A percentile compares a stretch with the other conserved stretches of the same genome.
Evolutionary conservation across 345 rosid species (phyloP).

Genomic region (Draba incana): DNA sequence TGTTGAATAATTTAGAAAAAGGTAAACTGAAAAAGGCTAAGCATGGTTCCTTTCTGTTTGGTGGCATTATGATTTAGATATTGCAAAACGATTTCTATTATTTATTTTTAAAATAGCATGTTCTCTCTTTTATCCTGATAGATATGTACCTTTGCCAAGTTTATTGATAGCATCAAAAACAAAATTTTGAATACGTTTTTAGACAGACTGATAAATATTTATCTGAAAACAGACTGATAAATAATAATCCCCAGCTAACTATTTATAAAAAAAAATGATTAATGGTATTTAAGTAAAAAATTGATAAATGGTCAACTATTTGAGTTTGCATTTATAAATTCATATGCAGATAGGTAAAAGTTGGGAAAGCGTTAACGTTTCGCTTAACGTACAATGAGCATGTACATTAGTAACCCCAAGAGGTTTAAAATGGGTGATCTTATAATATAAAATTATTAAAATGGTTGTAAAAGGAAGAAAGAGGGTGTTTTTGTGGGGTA

Average conservation of each 20-base stretch:
- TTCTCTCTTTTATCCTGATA: neutral
- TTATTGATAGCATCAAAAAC: slow-evolving; percentile 9
- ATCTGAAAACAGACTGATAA: neutral
- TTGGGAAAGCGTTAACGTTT: slow-evolving; percentile 41
- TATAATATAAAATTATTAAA: too few species aligned
- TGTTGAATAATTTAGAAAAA: neutral
- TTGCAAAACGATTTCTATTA: neutral
- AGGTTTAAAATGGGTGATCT: too few species aligned
- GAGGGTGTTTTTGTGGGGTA: too few species aligned
- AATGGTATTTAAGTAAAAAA: neutral
- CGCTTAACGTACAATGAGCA: slow-evolving; percentile 45
- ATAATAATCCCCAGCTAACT: neutral
- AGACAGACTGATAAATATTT: neutral
- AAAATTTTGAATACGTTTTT: neutral
- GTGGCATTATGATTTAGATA: slow-evolving; percentile 34
- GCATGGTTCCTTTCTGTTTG: slow-evolving; percentile 19
- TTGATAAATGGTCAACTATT: slow-evolving; percentile 24
- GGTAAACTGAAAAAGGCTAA: slow-evolving; percentile 29
- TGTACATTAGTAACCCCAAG: too few species aligned
- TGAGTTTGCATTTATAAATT: neutral
- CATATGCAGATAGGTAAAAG: slow-evolving; percentile 6
- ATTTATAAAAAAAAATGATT: neutral
- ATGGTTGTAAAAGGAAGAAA: too few species aligned
- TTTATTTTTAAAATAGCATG: slow-evolving; percentile 11
- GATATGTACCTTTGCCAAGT: slow-evolving; percentile 1